Base-by-base conservation (phyloP, 306 rosid genomes). In the Cucumis hystrix region DNA sequence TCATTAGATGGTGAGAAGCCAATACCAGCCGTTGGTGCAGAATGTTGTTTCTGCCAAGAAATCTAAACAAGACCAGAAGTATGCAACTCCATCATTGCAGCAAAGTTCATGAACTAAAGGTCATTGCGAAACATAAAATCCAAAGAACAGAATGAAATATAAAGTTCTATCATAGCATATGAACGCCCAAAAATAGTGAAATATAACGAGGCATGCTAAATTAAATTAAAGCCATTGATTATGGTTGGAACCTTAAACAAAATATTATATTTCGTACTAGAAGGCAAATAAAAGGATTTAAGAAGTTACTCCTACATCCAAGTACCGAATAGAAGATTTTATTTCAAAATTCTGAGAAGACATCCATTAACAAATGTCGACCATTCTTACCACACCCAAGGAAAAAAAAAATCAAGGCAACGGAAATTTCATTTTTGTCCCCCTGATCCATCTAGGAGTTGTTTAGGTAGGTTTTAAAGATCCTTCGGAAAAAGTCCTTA, bases 1-100 rank as follows among this genome's bases (percentile, higher is more conserved):
- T 96, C 99, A 81, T 87, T 96, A 83, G 98, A 88, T 62, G 98
- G 96, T 76, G 98, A 96, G 88, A 96, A 92, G 89, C 98, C 83
- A 87, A 92, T 84, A 80, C 97, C 99, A 81, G 98, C 98, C 80
- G 97, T 87, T 66, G 99, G 99, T 30, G 99, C 99, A 75, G 98
- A 92, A 86, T 96, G 99, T 85, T 91, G 99, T 87, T 92, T 96
- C 89, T 82, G 79, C 99, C 99, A 96, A 76, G 99, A 92, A 69
- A 87, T 85, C 99, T 96, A 45, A 78, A 72, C 73, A 58, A 71
- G 55, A 79, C 23, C 58, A 68, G 18, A 77, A 56, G 28, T 20
- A 81, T 63, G 71, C 51, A 82, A 14, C 78, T 76, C 30, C 33
- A 59, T 67, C 52, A 77, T 68, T 25, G 43, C 51, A 54, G 41